Conservation (phyloP, 2,329 filamentous ascomycete species). For the Botrytis medusae region DNA sequence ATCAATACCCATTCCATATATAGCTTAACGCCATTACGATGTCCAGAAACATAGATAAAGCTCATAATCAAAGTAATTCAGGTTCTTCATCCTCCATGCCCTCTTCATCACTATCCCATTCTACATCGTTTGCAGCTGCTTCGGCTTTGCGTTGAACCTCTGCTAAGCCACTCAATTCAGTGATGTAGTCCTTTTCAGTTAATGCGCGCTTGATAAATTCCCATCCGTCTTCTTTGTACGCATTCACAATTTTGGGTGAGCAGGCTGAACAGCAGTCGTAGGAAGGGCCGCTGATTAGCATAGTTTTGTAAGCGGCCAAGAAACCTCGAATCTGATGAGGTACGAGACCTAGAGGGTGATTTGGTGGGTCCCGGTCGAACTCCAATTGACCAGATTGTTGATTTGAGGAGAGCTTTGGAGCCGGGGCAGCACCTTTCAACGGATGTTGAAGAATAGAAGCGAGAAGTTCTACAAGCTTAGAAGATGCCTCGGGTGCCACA, state of each 20-base stretch:
- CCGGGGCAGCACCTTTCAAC: conserved; percentile 60
- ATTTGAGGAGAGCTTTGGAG: conserved; percentile 45
- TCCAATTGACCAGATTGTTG: conserved; percentile 41
- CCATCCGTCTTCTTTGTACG: conserved; percentile 70
- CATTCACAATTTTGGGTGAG: conserved; percentile 65
- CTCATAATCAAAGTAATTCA: conserved; percentile 33
- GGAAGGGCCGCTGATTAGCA: conserved; percentile 69
- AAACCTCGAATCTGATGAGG: conserved; percentile 82
- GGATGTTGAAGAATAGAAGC: conserved; percentile 88
- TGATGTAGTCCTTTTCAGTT: conserved; percentile 73
- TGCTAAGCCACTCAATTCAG: conserved; percentile 71
- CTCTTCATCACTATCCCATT: conserved; percentile 59
- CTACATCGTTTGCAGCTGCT: conserved; percentile 50
- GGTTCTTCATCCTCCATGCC: conserved; percentile 55
- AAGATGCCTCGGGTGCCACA: conserved; percentile 87
- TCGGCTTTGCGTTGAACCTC: conserved; percentile 66
- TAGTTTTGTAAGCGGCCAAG: conserved; percentile 70
- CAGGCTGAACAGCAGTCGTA: conserved; percentile 84
- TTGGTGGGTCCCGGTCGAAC: conserved; percentile 55
- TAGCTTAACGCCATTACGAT: conserved; percentile 18
- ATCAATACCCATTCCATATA: not conserved
- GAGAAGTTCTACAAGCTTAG: conserved; percentile 84
- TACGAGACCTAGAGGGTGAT: conserved; percentile 66
- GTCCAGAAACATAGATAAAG: not conserved
- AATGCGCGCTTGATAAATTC: conserved; percentile 73